Evolutionary conservation across 495 filamentous ascomycete genomes (phyloP).

Genomic region (Tuber calosporum): DNA sequence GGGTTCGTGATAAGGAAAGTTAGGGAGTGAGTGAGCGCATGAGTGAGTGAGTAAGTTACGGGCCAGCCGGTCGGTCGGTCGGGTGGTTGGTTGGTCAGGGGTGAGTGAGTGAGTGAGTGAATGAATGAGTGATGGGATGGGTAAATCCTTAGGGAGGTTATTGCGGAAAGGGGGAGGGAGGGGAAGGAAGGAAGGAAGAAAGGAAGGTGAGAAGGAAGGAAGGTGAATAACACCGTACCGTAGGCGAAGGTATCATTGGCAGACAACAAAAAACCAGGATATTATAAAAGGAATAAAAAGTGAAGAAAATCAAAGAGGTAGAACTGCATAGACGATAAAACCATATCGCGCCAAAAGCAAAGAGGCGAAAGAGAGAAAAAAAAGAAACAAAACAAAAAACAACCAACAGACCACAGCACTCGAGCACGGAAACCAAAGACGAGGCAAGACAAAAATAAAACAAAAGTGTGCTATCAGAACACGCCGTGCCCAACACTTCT

Average conservation of each 20-base stretch:
- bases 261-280: background rate
- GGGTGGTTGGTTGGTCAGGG: background rate
- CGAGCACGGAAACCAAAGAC: background rate
- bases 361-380: background rate
- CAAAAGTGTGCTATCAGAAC: too few relatives aligned
- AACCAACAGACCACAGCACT: background rate
- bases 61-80: background rate
- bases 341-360: slow-evolving; percentile 3
- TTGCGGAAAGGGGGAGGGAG: background rate
- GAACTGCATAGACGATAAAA: slow-evolving; percentile 1
- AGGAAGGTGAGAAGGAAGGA: background rate
- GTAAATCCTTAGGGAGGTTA: background rate
- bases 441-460: background rate
- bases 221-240: background rate
- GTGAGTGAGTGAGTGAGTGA: background rate
- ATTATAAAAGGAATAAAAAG: too few relatives aligned
- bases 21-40: background rate
- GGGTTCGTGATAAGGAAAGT: background rate
- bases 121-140: background rate
- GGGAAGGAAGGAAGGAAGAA: background rate
- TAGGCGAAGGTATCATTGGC: background rate
- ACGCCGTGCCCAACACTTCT: background rate
- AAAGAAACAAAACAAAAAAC: background rate
- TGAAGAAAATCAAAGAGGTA: background rate
- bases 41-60: background rate